Evolutionary conservation across 768 basidiomycete genomes (phyloP).

Genomic region (Trametes villosa): DNA sequence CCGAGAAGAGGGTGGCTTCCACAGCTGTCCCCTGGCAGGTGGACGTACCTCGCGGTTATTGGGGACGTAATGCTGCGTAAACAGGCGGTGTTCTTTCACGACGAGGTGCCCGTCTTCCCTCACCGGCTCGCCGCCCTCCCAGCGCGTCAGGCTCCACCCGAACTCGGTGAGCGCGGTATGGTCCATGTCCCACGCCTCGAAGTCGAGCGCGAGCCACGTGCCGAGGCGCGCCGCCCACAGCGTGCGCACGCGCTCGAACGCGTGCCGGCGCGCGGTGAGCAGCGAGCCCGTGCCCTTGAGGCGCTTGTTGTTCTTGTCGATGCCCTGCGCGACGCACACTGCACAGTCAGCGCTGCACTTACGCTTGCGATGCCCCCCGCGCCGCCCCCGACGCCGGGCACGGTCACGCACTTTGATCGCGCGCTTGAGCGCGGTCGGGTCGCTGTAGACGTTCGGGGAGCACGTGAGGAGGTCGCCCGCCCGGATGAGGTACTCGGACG

Average conservation of each 20-base stretch:
- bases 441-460: constrained; percentile 59
- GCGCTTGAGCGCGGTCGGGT: constrained; percentile 56
- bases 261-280: constrained; percentile 58
- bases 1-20: no score
- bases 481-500: constrained; percentile 75
- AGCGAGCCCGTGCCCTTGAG: constrained; percentile 65
- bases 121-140: constrained; percentile 61
- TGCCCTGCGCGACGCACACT: no score
- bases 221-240: constrained; percentile 68
- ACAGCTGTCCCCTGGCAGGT: not conserved
- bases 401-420: constrained; percentile 56
- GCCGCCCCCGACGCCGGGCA: not conserved
- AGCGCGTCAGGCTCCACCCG: constrained; percentile 70
- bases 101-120: constrained; percentile 64
- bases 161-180: constrained; percentile 79
- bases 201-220: constrained; percentile 78
- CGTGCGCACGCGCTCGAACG: constrained; percentile 70
- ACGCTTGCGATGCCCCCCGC: not conserved
- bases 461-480: constrained; percentile 59
- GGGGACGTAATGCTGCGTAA: constrained; percentile 66
- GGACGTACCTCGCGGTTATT: constrained; percentile 50
- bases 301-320: constrained; percentile 81
- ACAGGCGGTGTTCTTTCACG: constrained; percentile 63
- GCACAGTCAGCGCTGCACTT: constrained; percentile 1
- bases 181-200: constrained; percentile 84